phyloP scores from a whole-genome alignment of 139 green algal genomes.

The Pseudopediastrum boryanum region DNA sequence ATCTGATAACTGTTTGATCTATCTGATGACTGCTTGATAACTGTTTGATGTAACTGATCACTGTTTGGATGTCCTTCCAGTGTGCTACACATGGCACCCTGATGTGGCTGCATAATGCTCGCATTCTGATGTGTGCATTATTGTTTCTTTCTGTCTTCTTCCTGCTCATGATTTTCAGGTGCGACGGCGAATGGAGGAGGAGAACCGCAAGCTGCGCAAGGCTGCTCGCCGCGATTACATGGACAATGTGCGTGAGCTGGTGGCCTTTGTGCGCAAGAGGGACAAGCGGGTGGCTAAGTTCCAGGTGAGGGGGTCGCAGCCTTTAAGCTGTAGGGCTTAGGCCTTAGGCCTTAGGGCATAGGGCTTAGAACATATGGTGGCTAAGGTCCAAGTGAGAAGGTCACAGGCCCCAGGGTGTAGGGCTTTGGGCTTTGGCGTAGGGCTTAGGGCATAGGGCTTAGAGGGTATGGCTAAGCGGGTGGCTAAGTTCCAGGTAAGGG shows the following conservation, averaged over 20 bases:
- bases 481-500: conserved; percentile 48
- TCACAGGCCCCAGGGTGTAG: no score
- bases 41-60: no score
- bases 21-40: no score
- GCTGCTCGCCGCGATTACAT: conserved; percentile 71
- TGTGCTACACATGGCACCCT: neutral
- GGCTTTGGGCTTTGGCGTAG: no score
- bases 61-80: no score
- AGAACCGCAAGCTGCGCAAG: conserved; percentile 82
- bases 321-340: neutral
- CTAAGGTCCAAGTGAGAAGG: no score
- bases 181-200: conserved; percentile 90
- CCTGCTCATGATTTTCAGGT: conserved; percentile 49
- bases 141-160: neutral
- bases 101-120: neutral
- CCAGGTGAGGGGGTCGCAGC: conserved; percentile 31
- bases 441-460: no score
- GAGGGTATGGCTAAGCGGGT: conserved; percentile 87
- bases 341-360: no score
- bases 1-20: no score
- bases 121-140: neutral
- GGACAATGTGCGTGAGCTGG: conserved; percentile 86
- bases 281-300: conserved; percentile 80
- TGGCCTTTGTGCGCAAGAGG: conserved; percentile 86
- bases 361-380: no score